Evolutionary conservation across 306 rosid genomes (phyloP), one percentile per base, ranked within the genome.

Genomic region (Astragalus glycyphyllos): DNA sequence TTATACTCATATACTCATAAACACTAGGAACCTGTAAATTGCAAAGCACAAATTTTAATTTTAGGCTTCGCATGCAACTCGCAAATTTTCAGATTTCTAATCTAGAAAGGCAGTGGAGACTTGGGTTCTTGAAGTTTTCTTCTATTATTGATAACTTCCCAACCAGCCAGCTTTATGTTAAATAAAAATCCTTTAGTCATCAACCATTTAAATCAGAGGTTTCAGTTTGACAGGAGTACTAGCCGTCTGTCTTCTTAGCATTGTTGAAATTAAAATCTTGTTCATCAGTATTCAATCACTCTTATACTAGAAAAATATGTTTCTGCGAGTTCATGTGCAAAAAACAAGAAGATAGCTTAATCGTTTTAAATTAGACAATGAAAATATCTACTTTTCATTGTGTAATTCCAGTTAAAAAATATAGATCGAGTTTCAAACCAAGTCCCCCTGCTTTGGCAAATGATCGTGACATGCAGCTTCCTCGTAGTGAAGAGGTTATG

Each of bases 71-170:
- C 16, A 47, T 11, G 23, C 32, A 73, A 59, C 71, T 66, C 47
- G 59, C 66, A 12, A 58, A 72, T 40, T 37, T 49, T 44, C 58
- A 31, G 20, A 65, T 23, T 57, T 65, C 64, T 56, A 77, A 51
- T 58, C 71, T 55, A 47, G 51, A 70, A 40, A 44, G 11, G 35
- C 45, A 29, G 34, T 51, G 58, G 55, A n/a, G 35, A 54, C 63
- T 20, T 20, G 26, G 47, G 40, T 29, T 65, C 14, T 66, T 5
- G 8, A 11, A 66, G 32, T 37, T 60, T 61, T 26, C 29, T 44
- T 29, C 23, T 8, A 63, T 11, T 71, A n/a, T 77, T 38, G 23
- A 55, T 37, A 66, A 68, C 48, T 47, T 6, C 46, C 38, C 14
- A 71, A n/a, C 34, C 12, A 35, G 59, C 2, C 26, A 8, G 46